These are phyloP conservation scores for Aspergillus haitiensis DNA, from an alignment of 495 filamentous ascomycete genomes.

Conservation along the genomic window DNA sequence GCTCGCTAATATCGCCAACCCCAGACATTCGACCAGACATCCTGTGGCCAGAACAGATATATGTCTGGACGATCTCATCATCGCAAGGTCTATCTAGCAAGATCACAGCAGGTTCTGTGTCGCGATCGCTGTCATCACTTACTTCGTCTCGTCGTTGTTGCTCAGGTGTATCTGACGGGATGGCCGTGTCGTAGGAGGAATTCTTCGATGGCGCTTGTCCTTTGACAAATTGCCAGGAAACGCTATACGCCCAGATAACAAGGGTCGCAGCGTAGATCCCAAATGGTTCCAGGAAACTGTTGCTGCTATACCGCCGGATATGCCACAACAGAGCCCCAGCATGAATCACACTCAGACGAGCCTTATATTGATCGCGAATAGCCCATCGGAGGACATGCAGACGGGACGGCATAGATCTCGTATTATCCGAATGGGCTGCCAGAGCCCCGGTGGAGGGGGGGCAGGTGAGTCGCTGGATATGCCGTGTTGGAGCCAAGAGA, in stretches of 20 bases:
- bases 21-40: not conserved
- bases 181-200: not conserved
- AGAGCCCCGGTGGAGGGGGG: not conserved
- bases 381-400: not conserved
- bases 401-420: not conserved
- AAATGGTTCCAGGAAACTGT: not conserved
- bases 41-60: not conserved
- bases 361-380: not conserved
- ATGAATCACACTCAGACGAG: not conserved
- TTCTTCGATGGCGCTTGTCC: not conserved
- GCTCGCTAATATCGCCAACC: not conserved
- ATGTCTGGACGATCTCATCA: conserved; percentile 1
- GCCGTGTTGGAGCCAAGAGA: not conserved
- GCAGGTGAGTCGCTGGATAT: not conserved
- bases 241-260: not conserved
- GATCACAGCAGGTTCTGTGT: not conserved
- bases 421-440: not conserved
- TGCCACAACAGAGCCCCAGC: not conserved
- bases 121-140: not conserved
- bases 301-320: not conserved
- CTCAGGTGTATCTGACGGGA: not conserved
- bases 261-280: not conserved
- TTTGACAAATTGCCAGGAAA: not conserved
- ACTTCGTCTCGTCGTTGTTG: not conserved
- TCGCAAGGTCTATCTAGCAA: not conserved